These are phyloP conservation scores for Starmerella vitae DNA, from an alignment of 805 yeast species.

Conservation along the genomic window DNA sequence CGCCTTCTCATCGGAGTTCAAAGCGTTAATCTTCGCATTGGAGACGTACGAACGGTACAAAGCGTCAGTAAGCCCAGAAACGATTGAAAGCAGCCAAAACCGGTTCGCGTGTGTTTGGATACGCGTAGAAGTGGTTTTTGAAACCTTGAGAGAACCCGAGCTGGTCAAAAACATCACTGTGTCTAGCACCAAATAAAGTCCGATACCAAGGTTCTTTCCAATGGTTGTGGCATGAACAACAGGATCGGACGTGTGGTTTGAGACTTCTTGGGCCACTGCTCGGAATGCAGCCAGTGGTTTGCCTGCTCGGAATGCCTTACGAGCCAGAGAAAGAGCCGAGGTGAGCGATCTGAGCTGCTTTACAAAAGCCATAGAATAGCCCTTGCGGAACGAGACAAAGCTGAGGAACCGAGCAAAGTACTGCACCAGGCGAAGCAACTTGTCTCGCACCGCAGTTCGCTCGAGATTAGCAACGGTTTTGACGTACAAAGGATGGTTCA, in stretches of 20 bases:
- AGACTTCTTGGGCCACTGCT: slow-evolving; percentile 52
- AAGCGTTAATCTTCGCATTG: slow-evolving; percentile 25
- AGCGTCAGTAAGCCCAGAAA: slow-evolving; percentile 49
- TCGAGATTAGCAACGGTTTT: slow-evolving; percentile 17
- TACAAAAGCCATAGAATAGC: slow-evolving; percentile 37
- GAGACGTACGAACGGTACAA: slow-evolving; percentile 40
- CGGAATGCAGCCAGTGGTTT: slow-evolving; percentile 62
- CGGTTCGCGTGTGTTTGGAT: slow-evolving; percentile 15
- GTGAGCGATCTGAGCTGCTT: slow-evolving; percentile 43
- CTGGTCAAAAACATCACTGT: slow-evolving; percentile 25
- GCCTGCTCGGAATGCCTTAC: slow-evolving; percentile 74
- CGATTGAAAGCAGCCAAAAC: slow-evolving; percentile 66
- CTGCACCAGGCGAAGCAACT: slow-evolving; percentile 62
- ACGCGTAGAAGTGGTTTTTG: slow-evolving; percentile 16
- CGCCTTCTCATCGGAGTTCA: slow-evolving; percentile 24
- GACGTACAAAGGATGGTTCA: slow-evolving; percentile 20
- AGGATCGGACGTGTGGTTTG: slow-evolving; percentile 56
- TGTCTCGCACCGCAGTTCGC: slow-evolving; percentile 56
- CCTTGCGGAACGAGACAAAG: slow-evolving; percentile 44
- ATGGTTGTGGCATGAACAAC: slow-evolving; percentile 34
- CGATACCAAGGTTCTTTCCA: slow-evolving; percentile 27
- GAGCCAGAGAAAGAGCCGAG: slow-evolving; percentile 48
- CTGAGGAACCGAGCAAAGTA: slow-evolving; percentile 65
- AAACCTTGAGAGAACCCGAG: slow-evolving; percentile 28
- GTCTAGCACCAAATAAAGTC: slow-evolving; percentile 28